phyloP scores from a whole-genome alignment of 2,329 filamentous ascomycete genomes.

The Microsporum ferrugineum region DNA sequence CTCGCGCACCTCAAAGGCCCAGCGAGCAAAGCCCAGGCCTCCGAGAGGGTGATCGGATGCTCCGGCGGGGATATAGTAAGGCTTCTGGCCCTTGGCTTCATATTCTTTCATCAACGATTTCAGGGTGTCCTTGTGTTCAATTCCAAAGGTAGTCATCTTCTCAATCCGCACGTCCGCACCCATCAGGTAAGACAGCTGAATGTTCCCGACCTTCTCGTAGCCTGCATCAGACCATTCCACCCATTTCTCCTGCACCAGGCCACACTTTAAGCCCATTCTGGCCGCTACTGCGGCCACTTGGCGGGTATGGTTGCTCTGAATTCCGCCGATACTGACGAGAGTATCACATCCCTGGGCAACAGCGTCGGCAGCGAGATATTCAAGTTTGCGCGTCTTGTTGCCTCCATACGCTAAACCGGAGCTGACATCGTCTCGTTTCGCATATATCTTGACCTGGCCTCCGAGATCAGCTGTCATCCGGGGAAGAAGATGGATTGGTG shows the following conservation, averaged over 20 bases:
- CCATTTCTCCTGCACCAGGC: conserved; percentile 56
- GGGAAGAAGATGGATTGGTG: conserved; percentile 56
- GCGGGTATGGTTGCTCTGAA: conserved; percentile 60
- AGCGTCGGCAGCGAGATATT: conserved; percentile 58
- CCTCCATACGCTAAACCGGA: conserved; percentile 56
- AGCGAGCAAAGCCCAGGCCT: conserved; percentile 58
- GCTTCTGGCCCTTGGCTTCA: conserved; percentile 43
- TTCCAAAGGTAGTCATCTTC: conserved; percentile 48
- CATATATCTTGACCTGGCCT: conserved; percentile 51
- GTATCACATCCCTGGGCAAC: conserved; percentile 47
- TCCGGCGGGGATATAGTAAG: conserved; percentile 62
- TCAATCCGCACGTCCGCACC: conserved; percentile 53
- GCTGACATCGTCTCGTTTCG: conserved; percentile 62
- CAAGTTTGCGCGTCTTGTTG: conserved; percentile 59
- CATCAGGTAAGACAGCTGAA: conserved; percentile 59
- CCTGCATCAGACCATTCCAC: conserved; percentile 49
- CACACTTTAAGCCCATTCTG: conserved; percentile 41
- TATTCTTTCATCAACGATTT: conserved; percentile 45
- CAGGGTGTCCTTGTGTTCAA: conserved; percentile 55
- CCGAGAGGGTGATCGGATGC: conserved; percentile 60
- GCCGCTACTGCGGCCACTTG: conserved; percentile 54
- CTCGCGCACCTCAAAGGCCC: conserved; percentile 55
- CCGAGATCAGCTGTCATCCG: conserved; percentile 52
- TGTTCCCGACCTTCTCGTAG: conserved; percentile 58
- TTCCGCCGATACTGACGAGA: conserved; percentile 54